Evolutionary conservation across 495 filamentous ascomycete species (phyloP).

Genomic region (Neurospora terricola): DNA sequence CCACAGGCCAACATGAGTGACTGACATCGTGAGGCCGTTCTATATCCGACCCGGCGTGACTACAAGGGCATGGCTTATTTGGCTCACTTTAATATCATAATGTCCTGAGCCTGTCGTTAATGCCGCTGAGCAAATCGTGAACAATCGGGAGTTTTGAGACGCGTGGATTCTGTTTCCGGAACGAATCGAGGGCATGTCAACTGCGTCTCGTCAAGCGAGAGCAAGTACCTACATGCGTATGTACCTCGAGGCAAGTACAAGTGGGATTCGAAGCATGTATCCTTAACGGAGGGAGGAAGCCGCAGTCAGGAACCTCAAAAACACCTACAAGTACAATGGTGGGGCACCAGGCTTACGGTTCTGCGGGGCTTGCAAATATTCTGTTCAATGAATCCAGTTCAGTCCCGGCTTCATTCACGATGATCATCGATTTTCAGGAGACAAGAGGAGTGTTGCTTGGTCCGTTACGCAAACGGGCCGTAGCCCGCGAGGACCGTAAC

Average conservation of each 20-base stretch:
- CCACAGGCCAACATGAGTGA: not conserved
- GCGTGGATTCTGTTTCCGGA: not conserved
- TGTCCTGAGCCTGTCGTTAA: not conserved
- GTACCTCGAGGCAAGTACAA: not conserved
- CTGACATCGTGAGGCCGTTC: not conserved
- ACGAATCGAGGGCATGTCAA: not conserved
- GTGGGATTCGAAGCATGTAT: not conserved
- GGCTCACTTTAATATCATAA: not conserved
- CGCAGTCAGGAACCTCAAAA: not conserved
- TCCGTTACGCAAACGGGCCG: not conserved
- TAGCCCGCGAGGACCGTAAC: not conserved
- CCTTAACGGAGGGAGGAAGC: not conserved
- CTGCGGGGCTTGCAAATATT: not conserved
- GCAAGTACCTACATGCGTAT: not conserved
- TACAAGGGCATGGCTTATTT: not conserved
- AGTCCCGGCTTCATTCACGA: not conserved
- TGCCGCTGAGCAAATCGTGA: not conserved
- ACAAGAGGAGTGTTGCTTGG: not conserved
- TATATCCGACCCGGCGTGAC: not conserved
- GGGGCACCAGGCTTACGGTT: not conserved
- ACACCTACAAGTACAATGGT: not conserved
- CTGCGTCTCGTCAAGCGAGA: not conserved
- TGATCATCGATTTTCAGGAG: not conserved
- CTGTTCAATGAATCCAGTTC: not conserved
- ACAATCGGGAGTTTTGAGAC: not conserved